Conservation (phyloP, 208 protist genomes). For the Trypanosoma theileri region DNA sequence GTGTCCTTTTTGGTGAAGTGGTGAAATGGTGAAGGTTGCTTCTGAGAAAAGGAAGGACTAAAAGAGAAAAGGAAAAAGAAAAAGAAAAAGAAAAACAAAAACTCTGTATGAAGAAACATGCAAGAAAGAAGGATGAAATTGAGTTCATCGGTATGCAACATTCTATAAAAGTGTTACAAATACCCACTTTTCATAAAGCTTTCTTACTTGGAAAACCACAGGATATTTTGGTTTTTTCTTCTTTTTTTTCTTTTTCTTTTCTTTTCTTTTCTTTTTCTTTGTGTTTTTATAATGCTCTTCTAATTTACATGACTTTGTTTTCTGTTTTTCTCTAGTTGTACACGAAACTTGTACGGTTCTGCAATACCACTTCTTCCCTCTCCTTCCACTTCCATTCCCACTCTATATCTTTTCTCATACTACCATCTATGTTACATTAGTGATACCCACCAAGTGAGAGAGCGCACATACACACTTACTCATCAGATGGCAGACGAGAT, state of each 20-base stretch:
- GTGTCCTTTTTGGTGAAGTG: constrained; percentile 97
- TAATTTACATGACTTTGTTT: background rate
- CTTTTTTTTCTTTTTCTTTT: too few relatives aligned
- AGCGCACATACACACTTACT: constrained; percentile 1
- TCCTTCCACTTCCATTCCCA: background rate
- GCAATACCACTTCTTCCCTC: background rate
- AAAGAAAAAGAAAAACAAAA: too few relatives aligned
- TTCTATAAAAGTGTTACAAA: too few relatives aligned
- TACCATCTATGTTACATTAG: background rate
- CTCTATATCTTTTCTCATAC: background rate
- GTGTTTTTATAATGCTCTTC: too few relatives aligned
- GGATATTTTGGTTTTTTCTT: too few relatives aligned
- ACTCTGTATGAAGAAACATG: too few relatives aligned
- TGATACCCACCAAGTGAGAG: constrained; percentile 6
- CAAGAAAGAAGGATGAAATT: too few relatives aligned
- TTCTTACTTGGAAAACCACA: too few relatives aligned
- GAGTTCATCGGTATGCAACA: too few relatives aligned
- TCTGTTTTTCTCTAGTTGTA: constrained; percentile 7
- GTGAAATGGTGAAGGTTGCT: background rate
- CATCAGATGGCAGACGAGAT: constrained; percentile 25
- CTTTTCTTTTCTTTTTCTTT: too few relatives aligned
- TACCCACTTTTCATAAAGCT: too few relatives aligned
- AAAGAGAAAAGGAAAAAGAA: constrained; percentile 8
- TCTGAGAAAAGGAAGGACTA: background rate
- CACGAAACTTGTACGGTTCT: background rate